Evolutionary conservation across 495 filamentous ascomycete species (phyloP), one percentile per base, ranked within the genome.

Genomic region (Penicillium paradoxum): DNA sequence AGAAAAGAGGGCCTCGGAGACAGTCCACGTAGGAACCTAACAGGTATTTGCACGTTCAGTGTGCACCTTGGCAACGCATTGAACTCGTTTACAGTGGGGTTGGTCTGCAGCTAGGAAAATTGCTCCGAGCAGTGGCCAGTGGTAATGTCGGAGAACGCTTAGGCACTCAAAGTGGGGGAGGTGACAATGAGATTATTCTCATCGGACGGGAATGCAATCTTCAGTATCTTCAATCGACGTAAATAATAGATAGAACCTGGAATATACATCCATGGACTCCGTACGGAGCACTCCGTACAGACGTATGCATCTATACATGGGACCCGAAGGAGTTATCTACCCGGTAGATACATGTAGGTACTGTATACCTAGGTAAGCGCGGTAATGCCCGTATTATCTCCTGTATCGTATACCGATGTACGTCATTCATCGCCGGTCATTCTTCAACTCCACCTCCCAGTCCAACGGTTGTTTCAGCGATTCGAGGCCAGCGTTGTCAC

Each of bases 51-150:
- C 14, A 34, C 14, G 4, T 34, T 14, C 11, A 7, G 4, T 14
- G 34, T 6, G n/a, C 32, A 25, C n/a, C 49, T 51, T 51, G 49
- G 49, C 49, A 24, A 42, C 39, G 49, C 49, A 36, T 32, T 41
- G 49, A 22, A 18, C 49, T 51, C 49, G 49, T 43, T 41, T 51
- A 13, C n/a, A n/a, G 49, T 51, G 49, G 49, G 18, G 47, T 19
- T 47, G 25, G 6, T 17, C 18, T 50, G 38, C 48, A 42, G 45
- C 32, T 48, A 50, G 51, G 36, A 46, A 42, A 48, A 30, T 40
- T 30, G 18, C 41, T 45, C 41, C 50, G 30, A 13, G n/a, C 6
- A 36, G 8, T 47, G 37, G 25, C 18, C 7, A n/a, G n/a, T n/a
- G n/a, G n/a, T 13, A 13, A 40, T 10, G 10, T 17, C 11, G 30